Evolutionary conservation across 352 stramenopile species (phyloP), one percentile per base, ranked within the genome.

Genomic region (Globisporangium cystogenes): DNA sequence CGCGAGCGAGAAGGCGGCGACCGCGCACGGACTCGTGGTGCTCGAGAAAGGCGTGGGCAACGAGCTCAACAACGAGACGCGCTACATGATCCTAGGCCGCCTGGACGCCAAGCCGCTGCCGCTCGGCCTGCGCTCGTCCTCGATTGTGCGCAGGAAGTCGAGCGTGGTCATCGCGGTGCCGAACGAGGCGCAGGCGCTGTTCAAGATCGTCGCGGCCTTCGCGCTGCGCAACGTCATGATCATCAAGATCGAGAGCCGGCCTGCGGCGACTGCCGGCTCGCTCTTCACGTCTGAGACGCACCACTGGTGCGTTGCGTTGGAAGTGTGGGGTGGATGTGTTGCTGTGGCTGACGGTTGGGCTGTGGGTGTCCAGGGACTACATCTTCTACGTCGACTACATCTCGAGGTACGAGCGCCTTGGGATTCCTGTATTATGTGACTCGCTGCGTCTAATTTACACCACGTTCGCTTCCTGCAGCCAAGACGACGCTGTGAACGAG

Each of bases 311-410:
- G 27, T 46, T 18, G 12, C 18, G 2, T 50, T 23, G 5, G 35
- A 4, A 24, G 12, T 41, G 21, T n/a, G n/a, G n/a, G n/a, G n/a
- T n/a, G n/a, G n/a, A n/a, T n/a, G n/a, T 31, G 27, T 8, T 8
- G 8, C 8, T 31, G 6, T 4, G 8, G 8, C 27, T 31, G 27
- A 31, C 8, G 5, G 2, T 8, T 31, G 27, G 6, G 0, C 18
- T 56, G 47, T 35, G 40, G 2, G 16, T 31, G 47, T 63, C 31
- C 48, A 85, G 74, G 76, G 75, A 89, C 48, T 89, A 89, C 57
- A 87, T 90, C 56, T 90, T 90, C 58, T 90, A 86, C 47, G 73
- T 90, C 24, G 78, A 90, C 60, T 87, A 81, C 57, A 73, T 86
- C 21, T 72, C 77, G 11, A 86, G 70, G 58, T 73, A 64, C 12